These are phyloP conservation scores for Daedalea quercina DNA, from an alignment of 768 basidiomycete species.

Conservation along the genomic window DNA sequence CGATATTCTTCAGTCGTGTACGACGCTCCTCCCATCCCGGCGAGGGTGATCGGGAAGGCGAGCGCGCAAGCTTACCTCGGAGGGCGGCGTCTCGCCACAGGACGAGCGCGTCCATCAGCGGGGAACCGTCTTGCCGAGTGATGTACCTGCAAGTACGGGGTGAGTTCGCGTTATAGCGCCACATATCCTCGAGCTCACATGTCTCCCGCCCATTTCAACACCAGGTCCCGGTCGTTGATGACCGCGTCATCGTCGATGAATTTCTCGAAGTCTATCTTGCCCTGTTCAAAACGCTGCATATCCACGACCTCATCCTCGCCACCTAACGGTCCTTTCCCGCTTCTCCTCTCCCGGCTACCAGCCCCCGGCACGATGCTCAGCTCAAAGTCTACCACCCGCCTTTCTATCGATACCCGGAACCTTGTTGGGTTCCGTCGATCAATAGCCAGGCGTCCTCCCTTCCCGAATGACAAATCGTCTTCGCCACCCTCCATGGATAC, in stretches of 20 bases:
- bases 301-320: conserved; percentile 45
- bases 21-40: conserved; percentile 29
- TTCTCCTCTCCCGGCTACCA: conserved; percentile 15
- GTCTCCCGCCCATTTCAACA: conserved; percentile 65
- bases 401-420: conserved; percentile 62
- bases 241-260: conserved; percentile 63
- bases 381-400: conserved; percentile 59
- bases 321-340: conserved; percentile 20
- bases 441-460: conserved; percentile 50
- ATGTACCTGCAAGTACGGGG: conserved; percentile 48
- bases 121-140: conserved; percentile 66
- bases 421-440: conserved; percentile 53
- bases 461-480: conserved; percentile 31
- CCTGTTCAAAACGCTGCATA: conserved; percentile 47
- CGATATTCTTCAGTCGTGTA: conserved; percentile 16
- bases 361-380: conserved; percentile 47
- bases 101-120: conserved; percentile 67
- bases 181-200: conserved; percentile 39
- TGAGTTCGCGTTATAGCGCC: not conserved
- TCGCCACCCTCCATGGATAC: conserved; percentile 4
- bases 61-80: conserved; percentile 16
- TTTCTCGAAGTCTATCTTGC: conserved; percentile 53
- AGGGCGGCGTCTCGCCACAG: conserved; percentile 53
- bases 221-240: conserved; percentile 56
- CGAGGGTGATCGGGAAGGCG: conserved; percentile 29